Evolutionary conservation across 1,284 basidiomycete species (phyloP).

Genomic region (Trametes polyzona): DNA sequence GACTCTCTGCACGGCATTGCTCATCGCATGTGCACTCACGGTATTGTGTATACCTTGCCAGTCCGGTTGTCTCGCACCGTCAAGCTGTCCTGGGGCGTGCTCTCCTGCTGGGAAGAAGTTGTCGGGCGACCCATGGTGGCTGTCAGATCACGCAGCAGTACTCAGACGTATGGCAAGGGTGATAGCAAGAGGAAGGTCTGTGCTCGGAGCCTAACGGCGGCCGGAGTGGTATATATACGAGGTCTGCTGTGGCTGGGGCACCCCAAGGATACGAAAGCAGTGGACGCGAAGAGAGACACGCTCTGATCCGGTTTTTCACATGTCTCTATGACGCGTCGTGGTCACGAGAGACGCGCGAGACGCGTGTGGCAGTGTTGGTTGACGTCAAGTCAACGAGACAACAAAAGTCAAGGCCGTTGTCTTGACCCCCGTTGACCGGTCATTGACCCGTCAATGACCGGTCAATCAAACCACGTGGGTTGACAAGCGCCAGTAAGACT

Average conservation of each 20-base stretch:
- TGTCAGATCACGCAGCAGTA: no score
- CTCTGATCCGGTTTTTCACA: slow-evolving; percentile 24
- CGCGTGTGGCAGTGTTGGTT: neutral
- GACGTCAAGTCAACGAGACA: no score
- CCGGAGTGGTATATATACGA: slow-evolving; percentile 3
- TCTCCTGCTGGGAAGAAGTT: slow-evolving; percentile 28
- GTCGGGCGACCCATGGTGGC: slow-evolving; percentile 52
- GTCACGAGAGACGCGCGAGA: slow-evolving; percentile 15
- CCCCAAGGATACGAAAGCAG: slow-evolving; percentile 4
- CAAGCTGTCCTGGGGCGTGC: slow-evolving; percentile 45
- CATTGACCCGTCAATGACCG: no score
- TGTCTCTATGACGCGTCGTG: slow-evolving; percentile 18
- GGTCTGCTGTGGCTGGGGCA: neutral
- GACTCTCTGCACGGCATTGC: neutral
- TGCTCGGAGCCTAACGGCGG: neutral
- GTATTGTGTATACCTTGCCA: slow-evolving; percentile 74
- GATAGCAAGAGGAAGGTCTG: neutral
- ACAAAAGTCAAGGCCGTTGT: no score
- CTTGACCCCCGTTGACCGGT: no score
- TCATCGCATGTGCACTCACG: slow-evolving; percentile 52
- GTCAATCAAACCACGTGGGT: no score
- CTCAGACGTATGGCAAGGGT: neutral
- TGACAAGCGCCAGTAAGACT: no score
- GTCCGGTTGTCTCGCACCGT: slow-evolving; percentile 85
- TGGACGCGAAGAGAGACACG: neutral